These are phyloP conservation scores for Dactylellina haptotyla DNA, from an alignment of 2,329 filamentous ascomycete genomes.

Conservation along the genomic window DNA sequence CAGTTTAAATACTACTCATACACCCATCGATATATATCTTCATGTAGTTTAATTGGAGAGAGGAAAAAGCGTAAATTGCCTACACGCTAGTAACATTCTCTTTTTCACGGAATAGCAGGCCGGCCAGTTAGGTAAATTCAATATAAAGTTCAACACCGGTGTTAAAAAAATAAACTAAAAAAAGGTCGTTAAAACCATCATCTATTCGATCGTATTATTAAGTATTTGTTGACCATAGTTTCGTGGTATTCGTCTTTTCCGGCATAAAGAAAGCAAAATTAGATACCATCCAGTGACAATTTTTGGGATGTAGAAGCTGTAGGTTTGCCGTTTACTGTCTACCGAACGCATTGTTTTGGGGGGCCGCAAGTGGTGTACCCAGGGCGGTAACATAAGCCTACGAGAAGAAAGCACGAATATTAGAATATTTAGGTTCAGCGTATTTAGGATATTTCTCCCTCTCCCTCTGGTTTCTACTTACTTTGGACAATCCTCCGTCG, in stretches of 20 bases:
- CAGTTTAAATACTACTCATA: too few relatives aligned
- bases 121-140: too few relatives aligned
- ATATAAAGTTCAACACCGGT: too few relatives aligned
- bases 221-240: neutral
- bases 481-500: conserved; percentile 93
- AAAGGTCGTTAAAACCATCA: neutral
- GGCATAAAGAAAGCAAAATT: neutral
- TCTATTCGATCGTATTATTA: neutral
- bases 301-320: neutral
- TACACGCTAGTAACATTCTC: too few relatives aligned
- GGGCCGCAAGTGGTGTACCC: conserved; percentile 68
- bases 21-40: too few relatives aligned
- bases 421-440: neutral
- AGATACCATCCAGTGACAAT: neutral
- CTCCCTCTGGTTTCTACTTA: too few relatives aligned
- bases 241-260: neutral
- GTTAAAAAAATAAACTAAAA: neutral
- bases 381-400: conserved; percentile 79
- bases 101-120: too few relatives aligned
- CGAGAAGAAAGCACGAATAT: neutral
- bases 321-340: conserved; percentile 22
- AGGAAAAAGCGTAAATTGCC: too few relatives aligned
- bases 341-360: conserved; percentile 69
- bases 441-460: too few relatives aligned
- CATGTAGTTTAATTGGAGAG: too few relatives aligned